Evolutionary conservation across 306 rosid genomes (phyloP), one percentile per base, ranked within the genome.

Genomic region (Prosopis cineraria): DNA sequence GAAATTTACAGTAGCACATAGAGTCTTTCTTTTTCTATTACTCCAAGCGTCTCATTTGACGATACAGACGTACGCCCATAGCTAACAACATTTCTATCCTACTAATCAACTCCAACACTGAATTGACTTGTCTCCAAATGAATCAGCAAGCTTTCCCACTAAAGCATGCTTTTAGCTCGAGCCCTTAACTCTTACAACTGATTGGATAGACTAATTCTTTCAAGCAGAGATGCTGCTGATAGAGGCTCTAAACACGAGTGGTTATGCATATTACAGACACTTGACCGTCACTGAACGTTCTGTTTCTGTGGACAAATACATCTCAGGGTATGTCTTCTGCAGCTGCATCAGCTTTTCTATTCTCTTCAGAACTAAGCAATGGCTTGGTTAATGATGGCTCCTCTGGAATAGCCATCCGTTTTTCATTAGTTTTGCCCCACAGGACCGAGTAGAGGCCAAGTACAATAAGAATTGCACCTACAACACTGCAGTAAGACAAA

Each of bases 371-470:
- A 70, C 85, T 77, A 65, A 90, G 67, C 82, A 90, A 82, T 1
- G 90, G 91, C 66, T 81, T 78, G 80, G 79, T 83, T 47, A 91
- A 58, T 33, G 74, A 75, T n/a, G 85, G 1, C 9, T 85, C 78
- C 7, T 45, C 81, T 19, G 71, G 58, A 37, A 34, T 75, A 22
- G 34, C 73, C 79, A 19, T 52, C 39, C 66, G 76, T 4, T 69
- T 86, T 72, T 86, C 88, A 7, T 82, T 60, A 75, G 78, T 79
- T 80, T 90, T 90, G 0, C 92, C 95, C 92, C 92, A 90, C 24
- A 90, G 76, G 60, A 90, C 95, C 37, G 64, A 82, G 85, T 88
- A 90, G 24, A 90, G 86, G 40, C 95, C 95, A 74, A 88, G 17
- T 67, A 87, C 86, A 70, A 88, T 83, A 59, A 90, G 77, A 72